phyloP scores from a whole-genome alignment of 495 filamentous ascomycete species.

The Acidomyces sp. region DNA sequence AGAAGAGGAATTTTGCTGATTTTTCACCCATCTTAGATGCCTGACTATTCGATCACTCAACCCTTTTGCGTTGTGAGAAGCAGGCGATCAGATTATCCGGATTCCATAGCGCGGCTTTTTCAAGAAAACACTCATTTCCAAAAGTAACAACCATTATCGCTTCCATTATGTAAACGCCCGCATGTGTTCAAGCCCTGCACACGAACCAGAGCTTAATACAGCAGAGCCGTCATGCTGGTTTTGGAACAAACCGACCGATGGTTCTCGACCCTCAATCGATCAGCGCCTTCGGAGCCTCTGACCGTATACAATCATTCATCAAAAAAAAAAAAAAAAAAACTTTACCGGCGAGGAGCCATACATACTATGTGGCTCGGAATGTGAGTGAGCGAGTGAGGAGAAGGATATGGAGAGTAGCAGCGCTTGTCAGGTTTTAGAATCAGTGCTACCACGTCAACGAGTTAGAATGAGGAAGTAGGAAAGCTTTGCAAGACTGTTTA shows the following conservation, averaged over 20 bases:
- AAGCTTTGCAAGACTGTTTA: no score
- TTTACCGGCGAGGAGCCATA: no score
- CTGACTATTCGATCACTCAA: conserved; percentile 95
- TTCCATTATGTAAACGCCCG: background rate
- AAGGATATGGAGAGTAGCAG: no score
- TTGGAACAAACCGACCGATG: conserved; percentile 1
- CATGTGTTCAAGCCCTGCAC: conserved; percentile 1
- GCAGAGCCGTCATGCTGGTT: no score
- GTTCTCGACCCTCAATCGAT: conserved; percentile 1
- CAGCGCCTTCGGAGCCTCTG: conserved; percentile 6
- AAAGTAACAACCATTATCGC: background rate
- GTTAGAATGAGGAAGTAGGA: no score
- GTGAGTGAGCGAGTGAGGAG: no score
- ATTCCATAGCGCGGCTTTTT: background rate
- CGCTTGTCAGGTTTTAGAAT: no score
- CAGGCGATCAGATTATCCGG: background rate
- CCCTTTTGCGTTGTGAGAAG: conserved; percentile 80
- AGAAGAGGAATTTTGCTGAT: no score
- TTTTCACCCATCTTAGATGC: conserved; percentile 51
- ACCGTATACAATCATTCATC: conserved; percentile 11
- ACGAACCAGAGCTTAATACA: conserved; percentile 2
- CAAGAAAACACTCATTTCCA: background rate
- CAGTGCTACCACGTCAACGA: no score
- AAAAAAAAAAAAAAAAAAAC: no score
- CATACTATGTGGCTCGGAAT: no score